These are phyloP conservation scores for Paramecium biaurelia DNA, from an alignment of 73 alveolate genomes.

Conservation along the genomic window DNA sequence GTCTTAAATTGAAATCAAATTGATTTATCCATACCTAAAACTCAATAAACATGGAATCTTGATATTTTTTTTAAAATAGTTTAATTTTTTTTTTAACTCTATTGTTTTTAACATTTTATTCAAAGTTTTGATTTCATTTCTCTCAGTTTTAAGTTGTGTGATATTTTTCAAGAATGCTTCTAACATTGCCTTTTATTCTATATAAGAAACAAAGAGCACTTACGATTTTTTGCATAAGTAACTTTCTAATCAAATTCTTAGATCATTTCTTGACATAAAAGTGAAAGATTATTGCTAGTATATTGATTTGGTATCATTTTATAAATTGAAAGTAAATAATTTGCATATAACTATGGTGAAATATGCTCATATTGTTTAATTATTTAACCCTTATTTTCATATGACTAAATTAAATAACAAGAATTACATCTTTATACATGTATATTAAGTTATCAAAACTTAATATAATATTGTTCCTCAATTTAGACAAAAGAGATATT, in stretches of 20 bases:
- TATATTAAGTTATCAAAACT: conserved; percentile 12
- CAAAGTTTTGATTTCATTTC: not conserved
- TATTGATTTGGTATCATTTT: conserved; percentile 12
- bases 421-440: conserved; percentile 6
- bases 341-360: conserved; percentile 19
- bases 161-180: not conserved
- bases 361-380: conserved; percentile 18
- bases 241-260: conserved; percentile 1
- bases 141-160: conserved; percentile 1
- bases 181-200: not conserved
- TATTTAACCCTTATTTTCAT: not conserved
- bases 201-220: not conserved
- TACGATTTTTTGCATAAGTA: not conserved
- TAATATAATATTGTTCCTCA: not conserved
- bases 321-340: conserved; percentile 12
- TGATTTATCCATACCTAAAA: not conserved
- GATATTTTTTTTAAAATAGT: not conserved
- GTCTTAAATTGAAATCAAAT: not conserved
- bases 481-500: not conserved
- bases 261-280: not conserved
- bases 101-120: not conserved
- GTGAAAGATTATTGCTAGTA: not conserved
- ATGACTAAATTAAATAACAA: not conserved
- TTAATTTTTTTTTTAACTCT: not conserved
- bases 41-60: not conserved